Evolutionary conservation across 2,329 filamentous ascomycete genomes (phyloP), one percentile per base, ranked within the genome.

Genomic region (Parastagonospora nodorum): DNA sequence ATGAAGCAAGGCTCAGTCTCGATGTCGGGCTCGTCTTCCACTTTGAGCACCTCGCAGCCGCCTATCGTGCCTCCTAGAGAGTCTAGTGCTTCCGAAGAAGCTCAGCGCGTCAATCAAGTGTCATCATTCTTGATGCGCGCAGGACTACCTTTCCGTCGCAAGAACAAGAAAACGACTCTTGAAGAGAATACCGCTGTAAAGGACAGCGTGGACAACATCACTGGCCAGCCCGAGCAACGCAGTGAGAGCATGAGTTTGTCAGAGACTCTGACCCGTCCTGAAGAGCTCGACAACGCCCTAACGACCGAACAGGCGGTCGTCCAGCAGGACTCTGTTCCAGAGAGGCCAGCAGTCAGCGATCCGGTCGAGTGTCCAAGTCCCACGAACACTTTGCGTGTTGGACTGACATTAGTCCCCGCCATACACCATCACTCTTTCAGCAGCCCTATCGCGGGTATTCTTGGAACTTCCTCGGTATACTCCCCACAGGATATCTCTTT

Each of bases 11-110:
- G 50, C 4, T 64, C 64, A 24, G 30, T 57, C 15, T 64, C 57
- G 6, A 48, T 55, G 10, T 66, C 64, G 8, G 51, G 56, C 1
- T 68, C 64, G 19, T 68, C 63, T 2, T 64, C 66, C 9, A 58
- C 58, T 4, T 53, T 66, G 19, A 55, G 51, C 39, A 46, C 41
- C 27, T 36, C 48, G 36, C 57, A 63, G 10, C 58, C 62, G 8
- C 67, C 61, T 27, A 32, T 39, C 1, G 61, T 71, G 12, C 68
- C 69, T n/a, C 64, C 58, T 8, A 57, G 69, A 45, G 66, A 69
- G 15, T 71, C 69, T 7, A 70, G 67, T 40, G 59, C 61, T 28
- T 70, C 67, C 2, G 68, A 65, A 36, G 69, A 72, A 56, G 68
- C 68, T 35, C 67, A 69, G 45, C 60, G 63, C 27, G 61, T 53